Base-by-base conservation (phyloP, 2,329 filamentous ascomycete genomes). In the Exophiala viscosa region DNA sequence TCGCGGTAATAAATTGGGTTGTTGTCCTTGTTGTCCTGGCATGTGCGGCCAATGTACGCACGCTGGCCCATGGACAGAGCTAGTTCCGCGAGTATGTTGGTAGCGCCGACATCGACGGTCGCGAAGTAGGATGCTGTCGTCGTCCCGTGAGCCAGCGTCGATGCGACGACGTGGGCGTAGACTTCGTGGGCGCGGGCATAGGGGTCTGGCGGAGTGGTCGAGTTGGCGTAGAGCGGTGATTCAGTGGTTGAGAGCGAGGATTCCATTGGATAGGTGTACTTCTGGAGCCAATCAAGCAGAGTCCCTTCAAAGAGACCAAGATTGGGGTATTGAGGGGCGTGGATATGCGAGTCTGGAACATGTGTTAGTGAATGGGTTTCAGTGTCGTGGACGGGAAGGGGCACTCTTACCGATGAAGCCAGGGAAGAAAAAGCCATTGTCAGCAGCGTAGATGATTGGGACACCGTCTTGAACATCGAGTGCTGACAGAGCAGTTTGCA, bases 291-390 rank as follows among this genome's bases (percentile, higher is more conserved):
- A 71, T 92, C 86, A 11, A 99, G 81, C 33, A 99, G 83, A 0
- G 91, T 96, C 60, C 90, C 92, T 65, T 92, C 93, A 67, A 97
- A 97, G 58, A 99, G 85, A 54, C 93, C 93, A 1, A 84, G 83
- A 66, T 99, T 99, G 52, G 92, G 90, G 64, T 96, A 96, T 73
- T 99, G 93, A 0, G 91, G 82, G 5, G 93, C 93, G 68, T 99
- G 93, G 52, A 96, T 87, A 68, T 99, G 93, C 2, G 45, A 43
- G 18, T 38, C 42, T 40, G 15, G 6, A 54, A 17, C 7, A 11
- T 6, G 10, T 32, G 13, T 46, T 47, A 38, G 14, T 17, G 20
- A 11, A 11, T 28, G 9, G 18, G 32, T n/a, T 8, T n/a, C 28
- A 51, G 10, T 17, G 14, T 9, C 3, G 35, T 15, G 35, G 17